phyloP scores from a whole-genome alignment of 768 basidiomycete genomes.

The Candolleomyces efflorescens region DNA sequence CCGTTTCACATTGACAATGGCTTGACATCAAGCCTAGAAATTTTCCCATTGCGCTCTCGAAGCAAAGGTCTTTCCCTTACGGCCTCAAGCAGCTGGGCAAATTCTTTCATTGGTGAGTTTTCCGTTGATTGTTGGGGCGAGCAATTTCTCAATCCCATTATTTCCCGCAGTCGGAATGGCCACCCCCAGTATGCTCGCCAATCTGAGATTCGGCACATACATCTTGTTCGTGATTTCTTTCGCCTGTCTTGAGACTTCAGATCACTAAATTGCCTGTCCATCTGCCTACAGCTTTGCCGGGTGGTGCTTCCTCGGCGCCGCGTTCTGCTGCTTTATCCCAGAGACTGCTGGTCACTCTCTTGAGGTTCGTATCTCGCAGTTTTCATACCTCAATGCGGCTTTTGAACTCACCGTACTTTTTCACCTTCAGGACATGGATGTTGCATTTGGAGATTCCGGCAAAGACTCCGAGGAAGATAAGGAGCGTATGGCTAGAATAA shows the following conservation, averaged over 20 bases:
- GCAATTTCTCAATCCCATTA: too few relatives aligned
- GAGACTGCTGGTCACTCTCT: not conserved
- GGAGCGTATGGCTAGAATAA: not conserved
- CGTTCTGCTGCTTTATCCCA: not conserved
- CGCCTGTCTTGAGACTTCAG: not conserved
- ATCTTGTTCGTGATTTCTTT: not conserved
- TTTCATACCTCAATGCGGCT: not conserved
- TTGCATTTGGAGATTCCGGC: constrained; percentile 1
- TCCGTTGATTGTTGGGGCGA: not conserved
- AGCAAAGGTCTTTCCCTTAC: not conserved
- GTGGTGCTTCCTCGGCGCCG: constrained; percentile 1
- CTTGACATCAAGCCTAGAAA: not conserved
- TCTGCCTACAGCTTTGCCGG: not conserved
- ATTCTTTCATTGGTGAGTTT: not conserved
- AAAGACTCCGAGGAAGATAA: not conserved
- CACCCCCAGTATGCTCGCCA: not conserved
- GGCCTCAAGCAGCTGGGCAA: not conserved
- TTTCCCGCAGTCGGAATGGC: not conserved
- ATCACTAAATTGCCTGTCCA: not conserved
- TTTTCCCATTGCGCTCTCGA: not conserved
- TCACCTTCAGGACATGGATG: not conserved
- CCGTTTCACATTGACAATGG: not conserved
- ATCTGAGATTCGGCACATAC: not conserved
- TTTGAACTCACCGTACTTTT: not conserved
- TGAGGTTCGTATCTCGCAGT: not conserved